These are phyloP conservation scores for Claviceps sp. DNA, from an alignment of 2,329 filamentous ascomycete genomes.

Conservation along the genomic window DNA sequence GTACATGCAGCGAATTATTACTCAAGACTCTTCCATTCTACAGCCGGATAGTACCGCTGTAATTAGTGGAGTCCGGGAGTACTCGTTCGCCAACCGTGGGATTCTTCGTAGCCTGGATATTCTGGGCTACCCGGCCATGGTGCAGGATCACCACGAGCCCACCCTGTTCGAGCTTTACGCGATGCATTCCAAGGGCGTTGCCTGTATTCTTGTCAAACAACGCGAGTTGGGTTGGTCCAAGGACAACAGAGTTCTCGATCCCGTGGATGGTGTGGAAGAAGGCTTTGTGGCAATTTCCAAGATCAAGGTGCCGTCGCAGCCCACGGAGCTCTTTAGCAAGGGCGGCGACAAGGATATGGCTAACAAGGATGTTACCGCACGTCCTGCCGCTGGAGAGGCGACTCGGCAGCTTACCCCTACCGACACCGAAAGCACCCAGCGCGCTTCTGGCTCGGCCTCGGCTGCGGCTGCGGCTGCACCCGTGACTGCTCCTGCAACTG, in stretches of 20 bases:
- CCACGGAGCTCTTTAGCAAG: slow-evolving; percentile 19
- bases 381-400: slow-evolving; percentile 18
- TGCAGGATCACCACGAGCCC: slow-evolving; percentile 51
- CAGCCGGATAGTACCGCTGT: slow-evolving; percentile 91
- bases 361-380: slow-evolving; percentile 21
- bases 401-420: slow-evolving; percentile 11
- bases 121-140: slow-evolving; percentile 55
- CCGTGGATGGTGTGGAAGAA: slow-evolving; percentile 61
- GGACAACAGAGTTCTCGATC: slow-evolving; percentile 74
- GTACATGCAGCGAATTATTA: slow-evolving; percentile 67
- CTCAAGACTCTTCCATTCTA: slow-evolving; percentile 58
- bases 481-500: neutral
- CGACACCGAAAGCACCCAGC: slow-evolving; percentile 17
- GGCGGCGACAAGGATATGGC: slow-evolving; percentile 25
- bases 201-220: slow-evolving; percentile 73
- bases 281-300: slow-evolving; percentile 65
- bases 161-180: slow-evolving; percentile 89
- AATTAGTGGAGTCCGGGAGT: slow-evolving; percentile 91
- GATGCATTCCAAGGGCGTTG: slow-evolving; percentile 96
- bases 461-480: neutral
- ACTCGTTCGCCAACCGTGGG: slow-evolving; percentile 79
- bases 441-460: slow-evolving; percentile 15
- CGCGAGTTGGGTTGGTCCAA: slow-evolving; percentile 83
- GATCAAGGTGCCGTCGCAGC: slow-evolving; percentile 41
- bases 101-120: slow-evolving; percentile 83